phyloP scores from a whole-genome alignment of 257 asterid species.

The Misopates orontium region DNA sequence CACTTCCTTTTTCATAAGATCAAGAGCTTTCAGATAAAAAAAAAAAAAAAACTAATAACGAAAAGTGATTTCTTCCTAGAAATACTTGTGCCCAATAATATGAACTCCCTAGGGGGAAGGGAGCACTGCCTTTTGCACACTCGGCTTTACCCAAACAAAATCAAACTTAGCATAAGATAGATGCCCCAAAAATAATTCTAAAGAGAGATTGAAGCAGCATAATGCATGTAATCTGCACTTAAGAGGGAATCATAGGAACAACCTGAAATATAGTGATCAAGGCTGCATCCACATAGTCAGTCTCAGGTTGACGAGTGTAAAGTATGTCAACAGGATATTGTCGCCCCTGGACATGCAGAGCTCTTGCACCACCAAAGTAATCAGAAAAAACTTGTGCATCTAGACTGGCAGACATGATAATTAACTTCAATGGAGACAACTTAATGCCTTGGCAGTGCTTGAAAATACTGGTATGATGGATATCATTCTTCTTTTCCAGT shows the following conservation, averaged over 20 bases:
- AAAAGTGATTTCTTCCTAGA: conserved; percentile 8
- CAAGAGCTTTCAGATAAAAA: neutral
- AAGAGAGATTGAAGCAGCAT: conserved; percentile 16
- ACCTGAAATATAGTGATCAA: conserved; percentile 96
- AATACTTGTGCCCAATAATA: too few species aligned
- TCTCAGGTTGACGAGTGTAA: conserved; percentile 80
- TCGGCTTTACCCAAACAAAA: conserved; percentile 3
- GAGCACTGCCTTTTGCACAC: conserved; percentile 11
- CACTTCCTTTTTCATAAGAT: neutral
- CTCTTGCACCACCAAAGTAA: conserved; percentile 91
- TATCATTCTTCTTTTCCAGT: conserved; percentile 34
- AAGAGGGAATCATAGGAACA: conserved; percentile 14
- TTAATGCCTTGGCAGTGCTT: conserved; percentile 49
- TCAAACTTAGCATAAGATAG: too few species aligned
- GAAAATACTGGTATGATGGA: conserved; percentile 32
- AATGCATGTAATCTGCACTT: conserved; percentile 17
- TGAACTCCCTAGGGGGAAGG: neutral
- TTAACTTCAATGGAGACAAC: conserved; percentile 66
- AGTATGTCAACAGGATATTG: conserved; percentile 79
- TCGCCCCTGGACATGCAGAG: conserved; percentile 93
- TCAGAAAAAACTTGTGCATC: conserved; percentile 81
- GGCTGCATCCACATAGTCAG: conserved; percentile 89
- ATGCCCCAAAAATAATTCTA: conserved; percentile 1
- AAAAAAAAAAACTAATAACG: neutral
- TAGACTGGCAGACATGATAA: conserved; percentile 97